Evolutionary conservation across 2,329 filamentous ascomycete species (phyloP).

Genomic region (Aspergillus pseudoterreus): DNA sequence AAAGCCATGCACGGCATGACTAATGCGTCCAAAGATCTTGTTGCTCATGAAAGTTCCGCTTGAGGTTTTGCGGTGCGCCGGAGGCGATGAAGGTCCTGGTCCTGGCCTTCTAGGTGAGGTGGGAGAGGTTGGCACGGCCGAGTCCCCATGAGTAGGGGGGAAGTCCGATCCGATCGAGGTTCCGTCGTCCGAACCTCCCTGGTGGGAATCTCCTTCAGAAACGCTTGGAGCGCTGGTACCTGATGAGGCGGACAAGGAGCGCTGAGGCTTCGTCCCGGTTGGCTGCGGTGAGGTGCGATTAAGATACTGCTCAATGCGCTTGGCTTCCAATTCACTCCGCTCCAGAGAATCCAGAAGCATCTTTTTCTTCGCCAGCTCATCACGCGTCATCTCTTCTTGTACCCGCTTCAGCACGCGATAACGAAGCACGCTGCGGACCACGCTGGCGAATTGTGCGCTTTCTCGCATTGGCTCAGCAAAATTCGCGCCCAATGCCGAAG

Average conservation of each 20-base stretch:
- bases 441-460: constrained; percentile 92
- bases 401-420: constrained; percentile 92
- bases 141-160: constrained; percentile 78
- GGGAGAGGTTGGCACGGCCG: constrained; percentile 69
- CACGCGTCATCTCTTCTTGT: constrained; percentile 94
- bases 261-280: constrained; percentile 49
- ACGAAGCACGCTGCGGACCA: constrained; percentile 81
- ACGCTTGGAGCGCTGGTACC: constrained; percentile 37
- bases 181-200: constrained; percentile 67
- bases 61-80: constrained; percentile 71
- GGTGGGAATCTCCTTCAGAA: constrained; percentile 46
- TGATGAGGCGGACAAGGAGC: constrained; percentile 61
- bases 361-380: constrained; percentile 86
- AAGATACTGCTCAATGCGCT: constrained; percentile 89
- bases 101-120: constrained; percentile 45
- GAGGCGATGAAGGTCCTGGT: constrained; percentile 27
- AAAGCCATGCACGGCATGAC: constrained; percentile 92
- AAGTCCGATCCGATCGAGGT: constrained; percentile 96
- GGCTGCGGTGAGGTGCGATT: constrained; percentile 54
- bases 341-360: constrained; percentile 82
- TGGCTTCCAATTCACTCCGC: constrained; percentile 85
- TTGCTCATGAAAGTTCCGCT: constrained; percentile 90
- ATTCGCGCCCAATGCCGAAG: constrained; percentile 79
- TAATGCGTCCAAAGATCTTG: constrained; percentile 90
- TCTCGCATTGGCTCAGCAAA: constrained; percentile 98